Evolutionary conservation across 2,329 filamentous ascomycete species (phyloP).

Genomic region (Aspergillus fumigatus): DNA sequence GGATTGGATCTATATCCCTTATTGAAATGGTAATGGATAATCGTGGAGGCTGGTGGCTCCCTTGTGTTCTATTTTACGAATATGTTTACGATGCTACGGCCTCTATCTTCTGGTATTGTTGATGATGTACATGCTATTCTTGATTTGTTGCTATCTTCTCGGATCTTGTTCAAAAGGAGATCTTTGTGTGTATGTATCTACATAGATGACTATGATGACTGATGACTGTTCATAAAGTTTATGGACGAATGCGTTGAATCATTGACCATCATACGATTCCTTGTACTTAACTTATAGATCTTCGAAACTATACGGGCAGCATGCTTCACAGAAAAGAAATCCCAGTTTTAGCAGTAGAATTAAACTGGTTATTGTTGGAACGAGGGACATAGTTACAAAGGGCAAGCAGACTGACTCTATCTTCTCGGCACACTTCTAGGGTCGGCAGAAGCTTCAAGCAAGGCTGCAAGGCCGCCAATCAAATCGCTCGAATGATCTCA

Average conservation of each 20-base stretch:
- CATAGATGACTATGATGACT: constrained; percentile 22
- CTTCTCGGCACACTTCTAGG: no score
- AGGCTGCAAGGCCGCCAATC: neutral
- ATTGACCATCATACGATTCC: neutral
- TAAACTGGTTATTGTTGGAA: neutral
- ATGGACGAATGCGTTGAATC: neutral
- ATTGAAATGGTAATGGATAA: neutral
- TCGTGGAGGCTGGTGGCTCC: neutral
- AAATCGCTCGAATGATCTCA: neutral
- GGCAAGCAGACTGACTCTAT: neutral
- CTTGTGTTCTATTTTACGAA: neutral
- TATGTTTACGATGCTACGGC: neutral
- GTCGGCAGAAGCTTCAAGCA: neutral
- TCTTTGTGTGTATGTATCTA: constrained; percentile 20
- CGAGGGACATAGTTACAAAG: neutral
- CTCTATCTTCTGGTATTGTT: neutral
- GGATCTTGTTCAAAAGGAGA: neutral
- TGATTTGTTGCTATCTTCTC: constrained; percentile 4
- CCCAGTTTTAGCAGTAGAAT: no score
- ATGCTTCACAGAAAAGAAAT: no score
- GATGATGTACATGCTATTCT: constrained; percentile 3
- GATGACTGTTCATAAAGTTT: constrained; percentile 24
- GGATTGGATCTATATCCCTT: neutral
- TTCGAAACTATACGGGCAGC: no score
- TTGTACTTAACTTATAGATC: no score